Base-by-base conservation (phyloP, 1,284 basidiomycete species). In the Neolentinus lepideus region DNA sequence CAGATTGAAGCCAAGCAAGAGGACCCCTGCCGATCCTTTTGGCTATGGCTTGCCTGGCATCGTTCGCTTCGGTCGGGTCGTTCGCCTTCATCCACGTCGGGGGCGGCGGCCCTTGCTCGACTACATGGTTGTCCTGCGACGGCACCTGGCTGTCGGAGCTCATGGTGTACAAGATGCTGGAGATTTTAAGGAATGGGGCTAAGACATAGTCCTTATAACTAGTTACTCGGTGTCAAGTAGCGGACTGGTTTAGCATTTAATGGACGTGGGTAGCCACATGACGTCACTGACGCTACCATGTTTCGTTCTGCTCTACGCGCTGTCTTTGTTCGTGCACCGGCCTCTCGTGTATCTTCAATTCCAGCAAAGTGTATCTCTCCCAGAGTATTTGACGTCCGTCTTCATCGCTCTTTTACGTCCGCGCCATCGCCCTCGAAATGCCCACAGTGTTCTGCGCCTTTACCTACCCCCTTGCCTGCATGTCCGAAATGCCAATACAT, bases 401-500 rank as follows among this genome's bases (percentile, higher is more conserved):
- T 50, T 22, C 6, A 50, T 26, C 47, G 22, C 25, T 4, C 10
- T 6, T 50, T 29, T 26, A 11, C 22, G 4, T 50, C 47, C 54
- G 53, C 46, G 36, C 57, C 35, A 35, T 54, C 8, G 11, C 52
- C 22, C 25, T 24, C 31, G 58, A 53, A 65, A 48, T 90, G 90
- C 62, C 79, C 84, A 9, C 76, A 77, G 24, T 92, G 90, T 65
- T 74, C 75, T 2, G 62, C 73, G 25, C 71, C 74, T 3, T 71
- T 92, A 6, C 77, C 83, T 2, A 81, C 83, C 1, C 66, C 75
- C 19, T 70, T 92, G 46, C 88, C 88, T 0, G 83, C 84, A 29
- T 92, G 90, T 67, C 75, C 75, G 10, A 72, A 72, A 16, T 92
- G 90, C 70, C 76, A 75, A 61, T 75, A 78, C 58, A 87, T 92